Conservation (phyloP, 2,329 filamentous ascomycete genomes). For the Xylariaceae sp. region DNA sequence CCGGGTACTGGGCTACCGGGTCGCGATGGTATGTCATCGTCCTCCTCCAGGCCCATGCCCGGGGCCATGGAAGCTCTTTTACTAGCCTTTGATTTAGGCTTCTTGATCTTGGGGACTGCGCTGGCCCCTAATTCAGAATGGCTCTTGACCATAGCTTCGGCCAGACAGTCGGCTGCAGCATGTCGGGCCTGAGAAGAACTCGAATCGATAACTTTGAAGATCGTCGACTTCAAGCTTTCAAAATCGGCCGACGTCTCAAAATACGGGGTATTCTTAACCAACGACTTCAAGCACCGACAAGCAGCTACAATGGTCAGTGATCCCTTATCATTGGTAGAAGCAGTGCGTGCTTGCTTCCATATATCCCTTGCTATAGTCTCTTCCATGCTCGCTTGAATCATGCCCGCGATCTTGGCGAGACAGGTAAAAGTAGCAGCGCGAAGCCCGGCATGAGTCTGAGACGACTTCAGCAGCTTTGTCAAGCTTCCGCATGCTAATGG, state of each 20-base stretch:
- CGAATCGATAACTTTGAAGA: constrained; percentile 87
- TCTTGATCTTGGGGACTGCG: constrained; percentile 59
- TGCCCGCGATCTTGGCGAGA: constrained; percentile 71
- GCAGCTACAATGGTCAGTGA: constrained; percentile 74
- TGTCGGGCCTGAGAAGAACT: constrained; percentile 72
- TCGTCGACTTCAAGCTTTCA: constrained; percentile 76
- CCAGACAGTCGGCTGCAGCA: constrained; percentile 81
- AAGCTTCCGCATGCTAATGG: constrained; percentile 69
- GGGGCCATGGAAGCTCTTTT: constrained; percentile 61
- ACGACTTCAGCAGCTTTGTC: constrained; percentile 75
- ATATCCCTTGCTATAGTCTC: constrained; percentile 83
- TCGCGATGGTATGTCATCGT: constrained; percentile 60
- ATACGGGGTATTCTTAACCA: constrained; percentile 71
- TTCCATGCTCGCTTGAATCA: constrained; percentile 75
- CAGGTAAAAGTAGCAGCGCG: constrained; percentile 75
- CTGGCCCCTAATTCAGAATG: constrained; percentile 62
- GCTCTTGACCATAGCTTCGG: constrained; percentile 77
- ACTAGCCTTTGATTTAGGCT: constrained; percentile 58
- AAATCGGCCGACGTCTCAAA: constrained; percentile 90
- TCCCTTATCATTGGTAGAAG: constrained; percentile 77
- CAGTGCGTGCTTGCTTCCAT: constrained; percentile 85
- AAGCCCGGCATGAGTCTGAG: constrained; percentile 76
- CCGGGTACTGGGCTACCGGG: constrained; percentile 70
- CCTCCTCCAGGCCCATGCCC: constrained; percentile 66
- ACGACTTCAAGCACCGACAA: constrained; percentile 72